A percentile compares a stretch with the other conserved stretches of the same genome.
Conservation (phyloP, 2,329 filamentous ascomycete species). For the Epichloe uncinata region DNA sequence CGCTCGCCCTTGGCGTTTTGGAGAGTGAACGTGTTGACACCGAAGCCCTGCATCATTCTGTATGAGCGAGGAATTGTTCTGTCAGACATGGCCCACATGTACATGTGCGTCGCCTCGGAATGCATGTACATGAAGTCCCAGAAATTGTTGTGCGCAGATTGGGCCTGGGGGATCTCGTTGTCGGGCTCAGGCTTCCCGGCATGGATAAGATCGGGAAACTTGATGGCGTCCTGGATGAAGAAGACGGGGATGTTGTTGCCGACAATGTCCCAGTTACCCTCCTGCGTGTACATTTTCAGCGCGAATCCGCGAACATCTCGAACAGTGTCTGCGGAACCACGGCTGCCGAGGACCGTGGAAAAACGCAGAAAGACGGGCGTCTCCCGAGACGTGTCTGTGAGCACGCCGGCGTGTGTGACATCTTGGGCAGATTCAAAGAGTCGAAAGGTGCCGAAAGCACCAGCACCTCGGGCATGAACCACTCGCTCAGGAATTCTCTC, state of each 20-base stretch:
- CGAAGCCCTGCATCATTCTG: constrained; percentile 79
- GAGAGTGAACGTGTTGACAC: constrained; percentile 66
- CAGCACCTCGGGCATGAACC: constrained; percentile 57
- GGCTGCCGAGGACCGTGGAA: constrained; percentile 63
- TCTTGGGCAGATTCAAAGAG: constrained; percentile 53
- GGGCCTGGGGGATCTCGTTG: constrained; percentile 50
- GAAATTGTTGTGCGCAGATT: constrained; percentile 61
- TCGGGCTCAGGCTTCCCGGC: constrained; percentile 45
- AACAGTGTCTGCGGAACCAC: constrained; percentile 67
- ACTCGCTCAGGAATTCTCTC: constrained; percentile 41
- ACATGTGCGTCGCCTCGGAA: constrained; percentile 64
- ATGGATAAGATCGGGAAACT: constrained; percentile 56
- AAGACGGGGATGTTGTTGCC: constrained; percentile 8
- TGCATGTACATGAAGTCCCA: constrained; percentile 58
- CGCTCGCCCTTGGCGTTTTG: constrained; percentile 54
- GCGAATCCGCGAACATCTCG: constrained; percentile 76
- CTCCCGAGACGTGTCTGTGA: constrained; percentile 41
- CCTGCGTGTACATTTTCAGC: constrained; percentile 51
- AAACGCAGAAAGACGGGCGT: constrained; percentile 40
- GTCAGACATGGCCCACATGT: constrained; percentile 68
- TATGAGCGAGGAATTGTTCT: constrained; percentile 59
- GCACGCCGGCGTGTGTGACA: constrained; percentile 51
- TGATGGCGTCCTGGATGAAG: constrained; percentile 53
- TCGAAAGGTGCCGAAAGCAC: constrained; percentile 57
- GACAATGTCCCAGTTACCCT: constrained; percentile 8